Evolutionary conservation across 306 rosid species (phyloP), one percentile per base, ranked within the genome.

Genomic region (Delonix regia): DNA sequence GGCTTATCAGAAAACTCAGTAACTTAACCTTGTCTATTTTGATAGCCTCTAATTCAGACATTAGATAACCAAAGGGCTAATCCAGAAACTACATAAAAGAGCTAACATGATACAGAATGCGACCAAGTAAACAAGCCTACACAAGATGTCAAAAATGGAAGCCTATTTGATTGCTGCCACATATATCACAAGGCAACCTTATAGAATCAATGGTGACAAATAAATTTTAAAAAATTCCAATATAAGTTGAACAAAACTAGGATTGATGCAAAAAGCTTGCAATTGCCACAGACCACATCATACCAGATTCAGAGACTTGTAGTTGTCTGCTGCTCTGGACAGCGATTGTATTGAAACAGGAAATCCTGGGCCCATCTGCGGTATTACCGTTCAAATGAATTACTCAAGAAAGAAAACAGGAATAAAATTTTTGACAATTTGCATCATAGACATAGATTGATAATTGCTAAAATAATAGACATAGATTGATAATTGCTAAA

Each of bases 361-460:
- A 47, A 86, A 86, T 70, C 93, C 97, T 0, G 93, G 91, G 76
- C 99, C 99, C 98, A 95, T 95, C 99, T 95, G 89, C 86, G 83
- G 39, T 19, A 81, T 71, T 15, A 52, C 36, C 71, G 60, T 44
- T 48, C 66, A 30, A 85, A 9, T 38, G 24, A 44, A 56, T 69
- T 77, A 75, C 42, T 66, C 6, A 57, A 73, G 16, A 59, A 59
- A 57, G 55, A 56, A 49, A 14, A 56, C 14, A 42, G 6, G 30
- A 13, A 56, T 19, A 64, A 70, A 63, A 19, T 34, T 68, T 9
- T 44, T 44, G 62, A 48, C 45, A 9, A 47, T 38, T 74, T 61
- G 41, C 65, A n/a, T n/a, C n/a, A 30, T 30, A 30, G 33, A 30
- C 33, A 4, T 30, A 30, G 33, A 30, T 30, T 30, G 33, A 75